These are phyloP conservation scores for Hypoxylon cercidicola DNA, from an alignment of 495 filamentous ascomycete species.

Conservation along the genomic window DNA sequence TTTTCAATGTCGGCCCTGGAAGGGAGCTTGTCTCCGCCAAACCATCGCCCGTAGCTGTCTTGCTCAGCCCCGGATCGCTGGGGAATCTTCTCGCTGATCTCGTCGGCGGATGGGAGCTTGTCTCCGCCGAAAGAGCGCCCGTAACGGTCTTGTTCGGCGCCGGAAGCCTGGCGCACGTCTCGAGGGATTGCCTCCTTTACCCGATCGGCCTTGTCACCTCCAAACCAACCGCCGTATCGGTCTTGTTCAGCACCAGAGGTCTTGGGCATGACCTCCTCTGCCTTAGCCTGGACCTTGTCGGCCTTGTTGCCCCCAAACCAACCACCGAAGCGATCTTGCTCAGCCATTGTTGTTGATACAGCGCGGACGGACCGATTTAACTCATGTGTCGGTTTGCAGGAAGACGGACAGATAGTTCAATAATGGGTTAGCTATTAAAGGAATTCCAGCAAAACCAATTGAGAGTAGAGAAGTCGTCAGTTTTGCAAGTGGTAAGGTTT, in stretches of 20 bases:
- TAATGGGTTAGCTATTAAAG: neutral
- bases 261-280: constrained; percentile 19
- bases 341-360: constrained; percentile 30
- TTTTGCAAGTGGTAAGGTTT: constrained; percentile 11
- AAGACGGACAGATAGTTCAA: neutral
- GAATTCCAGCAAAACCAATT: constrained; percentile 12
- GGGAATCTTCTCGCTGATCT: constrained; percentile 6
- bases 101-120: constrained; percentile 20
- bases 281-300: constrained; percentile 31
- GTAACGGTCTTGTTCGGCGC: constrained; percentile 36
- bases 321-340: constrained; percentile 29
- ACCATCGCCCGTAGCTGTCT: constrained; percentile 30
- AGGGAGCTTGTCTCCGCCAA: constrained; percentile 36
- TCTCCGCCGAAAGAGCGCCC: constrained; percentile 33
- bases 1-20: constrained; percentile 29
- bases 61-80: constrained; percentile 29
- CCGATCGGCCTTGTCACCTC: constrained; percentile 26
- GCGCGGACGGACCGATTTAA: neutral
- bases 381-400: neutral
- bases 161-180: constrained; percentile 3
- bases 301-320: constrained; percentile 36
- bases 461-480: constrained; percentile 2
- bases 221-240: constrained; percentile 28
- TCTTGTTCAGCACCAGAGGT: constrained; percentile 31
- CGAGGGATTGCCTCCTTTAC: constrained; percentile 22